Evolutionary conservation across 768 basidiomycete genomes (phyloP).

Genomic region (Dentipellis fragilis): DNA sequence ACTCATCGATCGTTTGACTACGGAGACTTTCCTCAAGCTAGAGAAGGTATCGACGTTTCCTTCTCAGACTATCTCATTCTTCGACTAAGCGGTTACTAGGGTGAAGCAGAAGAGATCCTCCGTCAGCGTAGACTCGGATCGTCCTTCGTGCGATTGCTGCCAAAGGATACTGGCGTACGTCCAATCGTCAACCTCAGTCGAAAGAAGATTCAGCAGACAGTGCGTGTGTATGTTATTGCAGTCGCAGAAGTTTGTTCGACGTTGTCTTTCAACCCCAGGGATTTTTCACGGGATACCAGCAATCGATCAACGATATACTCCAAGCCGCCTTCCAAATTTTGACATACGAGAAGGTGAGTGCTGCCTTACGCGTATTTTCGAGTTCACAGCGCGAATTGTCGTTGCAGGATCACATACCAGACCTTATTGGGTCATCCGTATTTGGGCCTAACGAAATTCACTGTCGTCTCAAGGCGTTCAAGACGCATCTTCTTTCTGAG

Average conservation of each 20-base stretch:
- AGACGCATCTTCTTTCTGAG: conserved; percentile 33
- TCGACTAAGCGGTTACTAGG: conserved; percentile 24
- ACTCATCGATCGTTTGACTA: conserved; percentile 62
- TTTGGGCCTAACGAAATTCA: conserved; percentile 82
- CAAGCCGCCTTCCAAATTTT: conserved; percentile 80
- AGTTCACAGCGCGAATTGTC: not conserved
- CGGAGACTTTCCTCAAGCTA: conserved; percentile 61
- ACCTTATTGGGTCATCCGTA: conserved; percentile 71
- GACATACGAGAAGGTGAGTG: conserved; percentile 72
- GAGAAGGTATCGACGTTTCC: conserved; percentile 40
- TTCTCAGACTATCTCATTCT: not conserved
- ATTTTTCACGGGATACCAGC: conserved; percentile 8
- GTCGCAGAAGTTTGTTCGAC: conserved; percentile 20
- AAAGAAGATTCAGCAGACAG: conserved; percentile 27
- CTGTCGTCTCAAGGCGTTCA: conserved; percentile 60
- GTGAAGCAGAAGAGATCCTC: conserved; percentile 54
- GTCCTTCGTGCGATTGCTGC: conserved; percentile 80
- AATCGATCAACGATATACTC: conserved; percentile 83
- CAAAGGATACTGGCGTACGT: conserved; percentile 90
- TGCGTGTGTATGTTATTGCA: not conserved
- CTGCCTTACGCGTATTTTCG: not conserved
- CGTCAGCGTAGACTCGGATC: conserved; percentile 70
- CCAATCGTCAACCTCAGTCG: conserved; percentile 87
- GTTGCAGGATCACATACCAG: conserved; percentile 46
- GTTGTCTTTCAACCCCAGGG: not conserved